Base-by-base conservation (phyloP, 495 filamentous ascomycete species). In the Rhizodiscina lignyota region DNA sequence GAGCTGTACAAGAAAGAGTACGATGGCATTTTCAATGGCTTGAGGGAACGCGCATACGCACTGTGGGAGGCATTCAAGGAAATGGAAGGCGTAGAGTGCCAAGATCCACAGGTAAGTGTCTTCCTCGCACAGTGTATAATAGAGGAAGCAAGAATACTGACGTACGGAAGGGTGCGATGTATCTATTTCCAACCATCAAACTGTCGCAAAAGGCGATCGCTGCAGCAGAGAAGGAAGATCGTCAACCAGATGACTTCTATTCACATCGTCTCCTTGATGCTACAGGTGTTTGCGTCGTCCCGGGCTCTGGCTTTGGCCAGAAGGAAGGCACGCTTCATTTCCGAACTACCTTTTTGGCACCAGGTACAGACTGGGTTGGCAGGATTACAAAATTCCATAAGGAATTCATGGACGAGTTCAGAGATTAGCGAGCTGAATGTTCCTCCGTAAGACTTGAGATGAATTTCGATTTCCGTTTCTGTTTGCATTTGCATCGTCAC, bases 41-140 rank as follows among this genome's bases (percentile, higher is more conserved):
- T 97, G 32, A 67, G 70, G 54, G 56, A 77, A 50, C 75, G 89
- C 38, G 89, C 89, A 27, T 67, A 63, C 34, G 83, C 91, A 10
- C 66, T 97, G 32, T 89, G 82, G 56, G 66, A 83, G 40, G 83
- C 85, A 5, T 97, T 97, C 61, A 63, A 77, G 58, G 62, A 77
- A 47, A 96, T 97, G 89, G 85, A 94, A 50, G 89, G 89, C 30
- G 91, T 96, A 27, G 70, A 80, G 47, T 91, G 83, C 60, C 78
- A 86, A 50, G 60, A 70, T 30, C 89, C 89, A 22, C 30, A 34
- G 19, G 49, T 49, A 40, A 36, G 48, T 41, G 20, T 5, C 17
- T 12, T 10, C 12, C 20, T 20, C n/a, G 24, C 33, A 17, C n/a
- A n/a, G n/a, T n/a, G n/a, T n/a, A n/a, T n/a, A n/a, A n/a, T n/a